phyloP scores from a whole-genome alignment of 2,329 filamentous ascomycete species.

The Neofusicoccum parvum region DNA sequence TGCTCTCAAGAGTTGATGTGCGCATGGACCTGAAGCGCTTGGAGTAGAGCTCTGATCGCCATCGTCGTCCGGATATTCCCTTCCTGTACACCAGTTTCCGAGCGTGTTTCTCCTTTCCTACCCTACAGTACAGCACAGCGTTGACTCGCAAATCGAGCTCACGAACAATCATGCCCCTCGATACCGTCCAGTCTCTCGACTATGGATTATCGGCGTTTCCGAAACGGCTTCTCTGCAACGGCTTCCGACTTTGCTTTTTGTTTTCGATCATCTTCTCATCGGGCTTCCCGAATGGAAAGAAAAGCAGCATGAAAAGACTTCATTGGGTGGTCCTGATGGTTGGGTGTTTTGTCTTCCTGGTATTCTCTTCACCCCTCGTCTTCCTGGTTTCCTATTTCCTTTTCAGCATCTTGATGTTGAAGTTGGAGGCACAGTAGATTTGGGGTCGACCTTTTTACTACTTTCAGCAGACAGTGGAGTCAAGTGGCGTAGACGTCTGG shows the following conservation, averaged over 20 bases:
- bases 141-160: not conserved
- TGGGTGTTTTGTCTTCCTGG: not conserved
- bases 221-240: not conserved
- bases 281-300: not conserved
- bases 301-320: not conserved
- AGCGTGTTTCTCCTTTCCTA: not conserved
- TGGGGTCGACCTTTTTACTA: too few relatives aligned
- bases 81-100: not conserved
- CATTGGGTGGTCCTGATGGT: not conserved
- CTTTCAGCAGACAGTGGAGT: not conserved
- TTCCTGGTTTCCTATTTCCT: too few relatives aligned
- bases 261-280: not conserved
- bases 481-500: not conserved
- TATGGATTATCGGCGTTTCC: not conserved
- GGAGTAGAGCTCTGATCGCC: not conserved
- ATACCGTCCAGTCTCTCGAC: not conserved
- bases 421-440: too few relatives aligned
- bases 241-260: not conserved
- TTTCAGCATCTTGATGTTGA: too few relatives aligned
- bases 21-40: too few relatives aligned
- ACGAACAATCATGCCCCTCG: not conserved
- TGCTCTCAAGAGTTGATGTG: too few relatives aligned
- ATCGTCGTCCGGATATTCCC: not conserved
- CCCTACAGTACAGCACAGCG: not conserved
- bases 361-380: too few relatives aligned